A percentile compares a stretch with the other conserved stretches of the same genome.
phyloP scores from a whole-genome alignment of 352 stramenopile species.

The Phytophthora pinifolia region DNA sequence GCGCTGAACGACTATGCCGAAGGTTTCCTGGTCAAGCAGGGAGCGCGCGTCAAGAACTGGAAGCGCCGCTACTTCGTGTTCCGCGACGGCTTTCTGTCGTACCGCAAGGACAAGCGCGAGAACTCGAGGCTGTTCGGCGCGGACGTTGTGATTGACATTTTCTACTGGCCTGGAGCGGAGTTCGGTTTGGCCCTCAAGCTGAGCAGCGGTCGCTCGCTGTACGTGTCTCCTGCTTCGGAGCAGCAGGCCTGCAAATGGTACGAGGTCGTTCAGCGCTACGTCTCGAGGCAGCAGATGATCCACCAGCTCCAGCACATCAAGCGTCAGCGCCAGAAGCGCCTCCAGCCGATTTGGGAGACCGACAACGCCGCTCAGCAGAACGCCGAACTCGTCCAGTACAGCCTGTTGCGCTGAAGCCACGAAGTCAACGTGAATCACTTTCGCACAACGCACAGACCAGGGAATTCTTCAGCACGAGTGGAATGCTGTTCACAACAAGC shows the following conservation, averaged over 20 bases:
- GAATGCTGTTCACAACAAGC: slow-evolving; percentile 13
- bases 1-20: slow-evolving; percentile 66
- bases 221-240: slow-evolving; percentile 49
- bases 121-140: slow-evolving; percentile 45
- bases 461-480: slow-evolving; percentile 14
- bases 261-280: slow-evolving; percentile 58
- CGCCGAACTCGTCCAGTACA: slow-evolving; percentile 21
- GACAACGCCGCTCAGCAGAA: slow-evolving; percentile 30
- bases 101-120: slow-evolving; percentile 63
- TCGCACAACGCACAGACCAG: neutral
- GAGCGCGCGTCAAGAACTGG: slow-evolving; percentile 74
- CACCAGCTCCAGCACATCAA: slow-evolving; percentile 44
- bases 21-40: slow-evolving; percentile 68
- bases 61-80: slow-evolving; percentile 82
- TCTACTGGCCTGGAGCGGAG: slow-evolving; percentile 49
- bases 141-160: slow-evolving; percentile 52
- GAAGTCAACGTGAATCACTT: neutral
- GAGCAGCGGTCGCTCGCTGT: slow-evolving; percentile 44
- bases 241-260: slow-evolving; percentile 63
- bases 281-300: slow-evolving; percentile 36
- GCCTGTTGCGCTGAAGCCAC: slow-evolving; percentile 17
- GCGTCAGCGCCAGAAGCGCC: slow-evolving; percentile 39
- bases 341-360: slow-evolving; percentile 43
- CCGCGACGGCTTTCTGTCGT: slow-evolving; percentile 57
- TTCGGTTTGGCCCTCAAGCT: slow-evolving; percentile 57